Base-by-base conservation (phyloP, 2,329 filamentous ascomycete genomes). In the Fusarium sambucinum region DNA sequence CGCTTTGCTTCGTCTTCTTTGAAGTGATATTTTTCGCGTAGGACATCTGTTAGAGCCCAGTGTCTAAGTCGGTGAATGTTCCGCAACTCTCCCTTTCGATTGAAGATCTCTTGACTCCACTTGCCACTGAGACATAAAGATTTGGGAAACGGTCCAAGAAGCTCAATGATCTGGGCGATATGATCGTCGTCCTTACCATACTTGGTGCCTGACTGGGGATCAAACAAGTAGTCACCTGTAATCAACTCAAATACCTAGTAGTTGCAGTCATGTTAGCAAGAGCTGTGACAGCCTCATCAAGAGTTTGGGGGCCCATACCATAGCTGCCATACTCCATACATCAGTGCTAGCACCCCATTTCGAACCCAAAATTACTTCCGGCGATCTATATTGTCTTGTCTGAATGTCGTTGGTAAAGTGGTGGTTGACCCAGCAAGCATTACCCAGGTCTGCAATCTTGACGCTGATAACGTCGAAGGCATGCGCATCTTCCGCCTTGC, bases 321-420 rank as follows among this genome's bases (percentile, higher is more conserved):
- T 99, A 72, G 92, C 92, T 61, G 96, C 94, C 96, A 99, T 99
- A 81, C 95, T 98, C 96, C 96, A 99, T 10, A 98, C 92, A 80
- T 99, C 96, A 3, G 96, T 98, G 77, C 95, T 98, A n/a, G 96
- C 96, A 71, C 96, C 96, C 96, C 96, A 99, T 83, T 98, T 98
- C 5, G 94, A 89, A 38, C 96, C 96, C 21, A 99, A 84, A 63
- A 99, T 98, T 58, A 99, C 96, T 80, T 99, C 96, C 2, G 96
- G 96, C 2, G 96, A 98, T 59, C 96, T 87, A 80, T 99, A 99
- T 81, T 99, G 96, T 75, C 96, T 87, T 11, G 96, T 99, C 79
- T 99, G 96, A 75, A 99, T 99, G 78, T 99, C 96, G 77, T 99
- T 97, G 76, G 96, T 99, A 81, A 99, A 99, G 80, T 99, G 96